Percentiles rank a stretch among this genome's conserved stretches.
These are phyloP conservation scores for Globisporangium nodosum DNA, from an alignment of 352 stramenopile genomes.

Conservation along the genomic window DNA sequence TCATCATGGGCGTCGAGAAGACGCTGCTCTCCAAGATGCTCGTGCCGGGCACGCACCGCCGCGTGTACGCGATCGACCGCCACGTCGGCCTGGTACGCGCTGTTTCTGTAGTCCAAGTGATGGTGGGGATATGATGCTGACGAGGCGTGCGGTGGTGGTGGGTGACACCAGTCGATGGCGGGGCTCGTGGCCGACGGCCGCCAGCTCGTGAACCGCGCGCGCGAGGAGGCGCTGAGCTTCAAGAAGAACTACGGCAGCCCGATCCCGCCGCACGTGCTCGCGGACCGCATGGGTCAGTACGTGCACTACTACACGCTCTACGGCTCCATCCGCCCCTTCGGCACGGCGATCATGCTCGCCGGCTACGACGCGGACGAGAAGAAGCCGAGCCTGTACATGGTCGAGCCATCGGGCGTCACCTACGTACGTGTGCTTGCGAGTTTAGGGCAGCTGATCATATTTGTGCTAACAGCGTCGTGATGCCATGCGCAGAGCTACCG, in stretches of 20 bases:
- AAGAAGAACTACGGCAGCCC: conserved; percentile 95
- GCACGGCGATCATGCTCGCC: conserved; percentile 93
- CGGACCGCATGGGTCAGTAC: conserved; percentile 94
- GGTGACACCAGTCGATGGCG: conserved; percentile 73
- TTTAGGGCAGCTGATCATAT: not conserved
- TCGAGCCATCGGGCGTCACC: conserved; percentile 91
- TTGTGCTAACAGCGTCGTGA: not conserved
- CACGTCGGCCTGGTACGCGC: conserved; percentile 82
- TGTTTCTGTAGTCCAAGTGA: not conserved
- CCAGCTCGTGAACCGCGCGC: conserved; percentile 94
- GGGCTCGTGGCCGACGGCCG: conserved; percentile 94
- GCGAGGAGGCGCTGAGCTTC: conserved; percentile 94
- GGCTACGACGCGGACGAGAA: conserved; percentile 93
- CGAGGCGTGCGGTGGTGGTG: not conserved
- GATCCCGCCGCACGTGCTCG: conserved; percentile 92
- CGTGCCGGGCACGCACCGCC: conserved; percentile 83
- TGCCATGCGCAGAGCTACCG: conserved; percentile 89
- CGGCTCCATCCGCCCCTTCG: conserved; percentile 96
- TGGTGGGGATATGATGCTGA: not conserved
- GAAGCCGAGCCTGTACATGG: conserved; percentile 87
- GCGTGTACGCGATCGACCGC: conserved; percentile 87
- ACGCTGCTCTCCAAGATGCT: conserved; percentile 92
- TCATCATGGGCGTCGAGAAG: conserved; percentile 98
- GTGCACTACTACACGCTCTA: conserved; percentile 99
- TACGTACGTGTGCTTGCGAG: conserved; percentile 48